Evolutionary conservation across 140 eudicot genomes (phyloP).

Genomic region (Ambrosia hybrid): DNA sequence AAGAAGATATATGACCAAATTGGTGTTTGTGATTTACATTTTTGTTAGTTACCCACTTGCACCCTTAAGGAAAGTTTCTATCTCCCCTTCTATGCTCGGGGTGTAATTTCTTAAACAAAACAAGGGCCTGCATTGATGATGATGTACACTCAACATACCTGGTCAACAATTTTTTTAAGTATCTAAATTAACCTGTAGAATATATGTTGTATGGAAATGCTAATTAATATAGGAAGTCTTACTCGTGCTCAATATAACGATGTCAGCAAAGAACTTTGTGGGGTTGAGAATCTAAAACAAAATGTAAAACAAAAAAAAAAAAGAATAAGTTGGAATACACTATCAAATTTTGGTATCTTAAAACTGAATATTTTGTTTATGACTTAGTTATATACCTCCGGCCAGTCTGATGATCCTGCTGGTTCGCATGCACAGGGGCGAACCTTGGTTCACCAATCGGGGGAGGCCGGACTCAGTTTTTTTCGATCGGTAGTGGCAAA

Average conservation of each 20-base stretch:
- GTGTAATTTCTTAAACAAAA: conserved; percentile 61
- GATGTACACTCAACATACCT: conserved; percentile 93
- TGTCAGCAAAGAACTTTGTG: conserved; percentile 67
- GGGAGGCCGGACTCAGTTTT: too few relatives aligned
- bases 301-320: not conserved
- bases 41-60: conserved; percentile 57
- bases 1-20: too few relatives aligned
- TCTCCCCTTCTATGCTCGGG: conserved; percentile 73
- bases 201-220: not conserved
- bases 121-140: conserved; percentile 72
- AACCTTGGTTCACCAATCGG: too few relatives aligned
- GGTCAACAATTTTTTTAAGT: conserved; percentile 17
- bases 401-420: conserved; percentile 66
- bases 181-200: not conserved
- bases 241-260: conserved; percentile 80
- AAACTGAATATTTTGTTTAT: not conserved
- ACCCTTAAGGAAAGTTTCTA: conserved; percentile 46
- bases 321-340: not conserved
- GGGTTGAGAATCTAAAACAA: conserved; percentile 65
- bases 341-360: not conserved
- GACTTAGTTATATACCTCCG: conserved; percentile 63
- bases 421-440: conserved; percentile 42
- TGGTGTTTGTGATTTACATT: not conserved
- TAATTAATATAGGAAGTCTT: conserved; percentile 27
- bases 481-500: too few relatives aligned